Percentiles rank a stretch among this genome's conserved stretches.
Evolutionary conservation across 148 eudicot genomes (phyloP).

Genomic region (Hydrangea macrophylla): DNA sequence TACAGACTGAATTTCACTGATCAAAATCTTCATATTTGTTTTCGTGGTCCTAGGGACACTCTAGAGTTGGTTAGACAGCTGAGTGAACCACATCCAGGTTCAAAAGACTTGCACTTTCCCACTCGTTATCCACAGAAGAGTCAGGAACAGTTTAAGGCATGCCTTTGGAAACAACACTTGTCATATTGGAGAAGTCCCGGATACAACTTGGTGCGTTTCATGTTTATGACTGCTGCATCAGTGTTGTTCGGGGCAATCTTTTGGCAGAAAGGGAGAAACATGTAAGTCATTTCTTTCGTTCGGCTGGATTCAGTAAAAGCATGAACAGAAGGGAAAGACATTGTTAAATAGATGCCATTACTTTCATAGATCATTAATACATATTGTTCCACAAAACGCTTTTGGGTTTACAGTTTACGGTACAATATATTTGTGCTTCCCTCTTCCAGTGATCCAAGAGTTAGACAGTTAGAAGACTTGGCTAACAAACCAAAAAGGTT

Average conservation of each 20-base stretch:
- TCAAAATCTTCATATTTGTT: neutral
- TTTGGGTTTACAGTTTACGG: neutral
- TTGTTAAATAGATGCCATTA: neutral
- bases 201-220: constrained; percentile 31
- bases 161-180: constrained; percentile 53
- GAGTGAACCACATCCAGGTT: constrained; percentile 22
- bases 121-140: constrained; percentile 31
- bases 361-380: neutral
- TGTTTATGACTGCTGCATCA: constrained; percentile 21
- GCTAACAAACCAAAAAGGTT: neutral
- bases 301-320: neutral
- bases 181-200: constrained; percentile 47
- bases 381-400: neutral
- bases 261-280: constrained; percentile 35
- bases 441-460: neutral
- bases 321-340: neutral
- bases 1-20: too few species aligned
- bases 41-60: neutral
- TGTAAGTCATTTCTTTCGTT: constrained; percentile 15
- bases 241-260: constrained; percentile 30
- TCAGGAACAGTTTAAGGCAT: constrained; percentile 32
- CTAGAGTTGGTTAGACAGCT: constrained; percentile 17
- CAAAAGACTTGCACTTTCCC: constrained; percentile 31
- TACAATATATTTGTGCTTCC: neutral
- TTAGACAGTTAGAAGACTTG: neutral